Percentiles rank a stretch among this genome's conserved stretches.
These are phyloP conservation scores for Turnera subulata DNA, from an alignment of 345 rosid genomes.

Conservation along the genomic window DNA sequence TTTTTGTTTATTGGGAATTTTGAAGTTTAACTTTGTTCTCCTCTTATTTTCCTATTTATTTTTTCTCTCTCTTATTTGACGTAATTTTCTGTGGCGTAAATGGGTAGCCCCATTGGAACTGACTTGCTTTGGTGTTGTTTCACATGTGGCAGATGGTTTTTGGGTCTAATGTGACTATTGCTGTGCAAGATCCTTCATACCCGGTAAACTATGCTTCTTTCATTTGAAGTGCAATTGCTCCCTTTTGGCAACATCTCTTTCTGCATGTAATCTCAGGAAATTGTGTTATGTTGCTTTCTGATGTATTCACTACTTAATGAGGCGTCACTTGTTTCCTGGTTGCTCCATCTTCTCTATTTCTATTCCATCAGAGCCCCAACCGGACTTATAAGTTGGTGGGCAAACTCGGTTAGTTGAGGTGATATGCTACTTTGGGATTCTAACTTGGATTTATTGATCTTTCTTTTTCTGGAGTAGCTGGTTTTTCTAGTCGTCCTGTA, in stretches of 20 bases:
- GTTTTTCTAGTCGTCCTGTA: no score
- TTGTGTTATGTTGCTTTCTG: no score
- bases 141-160: slow-evolving; percentile 56
- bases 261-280: no score
- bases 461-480: background rate
- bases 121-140: slow-evolving; percentile 3
- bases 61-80: background rate
- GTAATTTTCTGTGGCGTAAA: background rate
- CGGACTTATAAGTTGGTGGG: no score
- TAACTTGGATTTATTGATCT: background rate
- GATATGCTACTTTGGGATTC: background rate
- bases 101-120: background rate
- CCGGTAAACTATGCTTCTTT: slow-evolving; percentile 53
- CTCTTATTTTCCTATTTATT: background rate
- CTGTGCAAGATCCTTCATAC: slow-evolving; percentile 98
- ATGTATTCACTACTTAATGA: no score
- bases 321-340: no score
- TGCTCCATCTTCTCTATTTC: no score
- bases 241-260: no score
- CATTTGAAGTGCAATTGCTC: background rate
- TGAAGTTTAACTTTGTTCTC: background rate
- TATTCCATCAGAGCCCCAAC: no score
- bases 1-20: background rate
- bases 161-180: slow-evolving; percentile 76
- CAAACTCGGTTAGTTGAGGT: no score